These are phyloP conservation scores for Colletotrichum gloeosporioides DNA, from an alignment of 2,329 filamentous ascomycete species.

Conservation along the genomic window DNA sequence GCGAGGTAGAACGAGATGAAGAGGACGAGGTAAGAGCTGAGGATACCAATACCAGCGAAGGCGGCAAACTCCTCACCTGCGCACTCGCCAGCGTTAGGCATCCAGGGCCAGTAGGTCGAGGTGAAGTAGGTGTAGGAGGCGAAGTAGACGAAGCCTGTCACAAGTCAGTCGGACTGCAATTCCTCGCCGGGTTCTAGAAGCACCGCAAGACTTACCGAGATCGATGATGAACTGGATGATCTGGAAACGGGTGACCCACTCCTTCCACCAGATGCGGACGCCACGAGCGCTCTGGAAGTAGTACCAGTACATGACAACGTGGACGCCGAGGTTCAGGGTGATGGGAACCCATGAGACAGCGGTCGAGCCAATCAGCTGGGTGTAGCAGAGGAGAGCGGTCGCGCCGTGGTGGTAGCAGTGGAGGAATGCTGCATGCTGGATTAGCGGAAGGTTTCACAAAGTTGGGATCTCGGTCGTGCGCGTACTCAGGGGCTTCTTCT, in stretches of 20 bases:
- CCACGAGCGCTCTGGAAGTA: slow-evolving; percentile 99
- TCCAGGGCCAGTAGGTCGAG: slow-evolving; percentile 83
- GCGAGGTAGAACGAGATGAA: slow-evolving; percentile 99
- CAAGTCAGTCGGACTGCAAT: slow-evolving; percentile 19
- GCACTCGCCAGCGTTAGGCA: slow-evolving; percentile 85
- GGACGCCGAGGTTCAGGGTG: slow-evolving; percentile 88
- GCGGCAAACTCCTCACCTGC: slow-evolving; percentile 97
- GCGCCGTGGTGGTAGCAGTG: slow-evolving; percentile 99
- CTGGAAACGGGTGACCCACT: slow-evolving; percentile 97
- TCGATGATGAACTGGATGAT: slow-evolving; percentile 98
- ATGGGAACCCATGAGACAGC: slow-evolving; percentile 96
- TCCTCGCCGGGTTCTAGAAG: not conserved
- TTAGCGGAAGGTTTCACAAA: slow-evolving; percentile 31
- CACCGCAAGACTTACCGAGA: slow-evolving; percentile 69
- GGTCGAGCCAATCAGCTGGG: slow-evolving; percentile 90
- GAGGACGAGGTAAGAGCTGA: slow-evolving; percentile 94
- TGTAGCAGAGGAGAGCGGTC: slow-evolving; percentile 96
- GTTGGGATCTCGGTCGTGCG: slow-evolving; percentile 5
- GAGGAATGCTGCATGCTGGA: slow-evolving; percentile 75
- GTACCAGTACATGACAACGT: slow-evolving; percentile 99
- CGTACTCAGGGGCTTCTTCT: slow-evolving; percentile 96
- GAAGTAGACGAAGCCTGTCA: slow-evolving; percentile 92
- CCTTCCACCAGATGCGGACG: slow-evolving; percentile 98
- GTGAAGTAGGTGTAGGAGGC: slow-evolving; percentile 99
- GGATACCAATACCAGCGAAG: slow-evolving; percentile 87